These are phyloP conservation scores for Russula virescens DNA, from an alignment of 768 basidiomycete species.

Conservation along the genomic window DNA sequence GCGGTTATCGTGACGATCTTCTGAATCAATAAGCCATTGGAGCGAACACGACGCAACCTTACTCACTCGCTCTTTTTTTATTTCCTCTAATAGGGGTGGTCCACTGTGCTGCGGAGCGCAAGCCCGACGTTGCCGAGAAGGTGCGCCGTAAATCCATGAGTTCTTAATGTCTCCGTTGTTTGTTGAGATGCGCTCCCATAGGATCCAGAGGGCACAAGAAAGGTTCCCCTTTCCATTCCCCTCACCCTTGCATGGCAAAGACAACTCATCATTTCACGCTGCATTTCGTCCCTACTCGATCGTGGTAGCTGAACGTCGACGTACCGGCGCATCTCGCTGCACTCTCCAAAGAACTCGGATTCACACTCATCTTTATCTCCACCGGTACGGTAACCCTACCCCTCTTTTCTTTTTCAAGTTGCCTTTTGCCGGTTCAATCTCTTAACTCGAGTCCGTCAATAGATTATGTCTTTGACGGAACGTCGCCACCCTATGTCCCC, in stretches of 20 bases:
- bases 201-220: constrained; percentile 64
- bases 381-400: constrained; percentile 46
- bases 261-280: not conserved
- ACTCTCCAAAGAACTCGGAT: constrained; percentile 55
- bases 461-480: constrained; percentile 97
- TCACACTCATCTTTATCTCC: constrained; percentile 84
- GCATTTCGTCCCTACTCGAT: not conserved
- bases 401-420: not conserved
- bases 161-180: not conserved
- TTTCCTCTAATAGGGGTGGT: constrained; percentile 59
- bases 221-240: constrained; percentile 36
- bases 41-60: not conserved
- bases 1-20: not conserved
- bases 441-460: not conserved
- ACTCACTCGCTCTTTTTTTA: not conserved
- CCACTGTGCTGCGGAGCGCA: constrained; percentile 91
- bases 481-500: constrained; percentile 83
- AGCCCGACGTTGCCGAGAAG: constrained; percentile 90
- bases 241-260: too few relatives aligned
- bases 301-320: constrained; percentile 66
- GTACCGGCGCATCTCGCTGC: constrained; percentile 69
- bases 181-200: constrained; percentile 27
- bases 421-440: not conserved
- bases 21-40: not conserved
- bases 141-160: constrained; percentile 36